phyloP scores from a whole-genome alignment of 2,329 filamentous ascomycete genomes.

The Fusarium sp. region DNA sequence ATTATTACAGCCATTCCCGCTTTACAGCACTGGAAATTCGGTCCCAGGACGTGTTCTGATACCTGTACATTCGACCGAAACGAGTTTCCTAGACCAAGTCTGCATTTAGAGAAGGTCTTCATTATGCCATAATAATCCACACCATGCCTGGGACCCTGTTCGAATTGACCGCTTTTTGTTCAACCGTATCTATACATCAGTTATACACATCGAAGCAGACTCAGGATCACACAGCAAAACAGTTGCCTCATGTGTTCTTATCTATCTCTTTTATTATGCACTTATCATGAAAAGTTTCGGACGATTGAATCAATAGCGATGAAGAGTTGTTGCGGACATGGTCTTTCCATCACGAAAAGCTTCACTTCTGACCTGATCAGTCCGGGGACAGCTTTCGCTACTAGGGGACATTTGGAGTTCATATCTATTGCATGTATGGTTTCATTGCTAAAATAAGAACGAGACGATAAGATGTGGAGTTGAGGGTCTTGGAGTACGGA shows the following conservation, averaged over 20 bases:
- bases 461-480: slow-evolving; percentile 16
- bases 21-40: slow-evolving; percentile 24
- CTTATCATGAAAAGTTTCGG: background rate
- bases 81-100: slow-evolving; percentile 36
- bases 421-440: slow-evolving; percentile 3
- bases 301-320: background rate
- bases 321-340: background rate
- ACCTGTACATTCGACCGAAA: slow-evolving; percentile 34
- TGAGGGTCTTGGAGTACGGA: slow-evolving; percentile 29
- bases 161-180: slow-evolving; percentile 3
- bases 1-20: slow-evolving; percentile 29
- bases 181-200: background rate
- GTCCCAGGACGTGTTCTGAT: slow-evolving; percentile 4
- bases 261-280: slow-evolving; percentile 9
- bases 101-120: slow-evolving; percentile 41
- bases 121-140: slow-evolving; percentile 21
- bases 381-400: background rate
- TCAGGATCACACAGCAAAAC: background rate
- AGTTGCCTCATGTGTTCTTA: background rate
- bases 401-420: background rate
- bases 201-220: background rate
- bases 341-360: background rate
- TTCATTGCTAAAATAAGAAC: slow-evolving; percentile 17
- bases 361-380: background rate
- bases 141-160: slow-evolving; percentile 4